Base-by-base conservation (phyloP, 75 land plant species). In the Cunninghamia lanceolata region DNA sequence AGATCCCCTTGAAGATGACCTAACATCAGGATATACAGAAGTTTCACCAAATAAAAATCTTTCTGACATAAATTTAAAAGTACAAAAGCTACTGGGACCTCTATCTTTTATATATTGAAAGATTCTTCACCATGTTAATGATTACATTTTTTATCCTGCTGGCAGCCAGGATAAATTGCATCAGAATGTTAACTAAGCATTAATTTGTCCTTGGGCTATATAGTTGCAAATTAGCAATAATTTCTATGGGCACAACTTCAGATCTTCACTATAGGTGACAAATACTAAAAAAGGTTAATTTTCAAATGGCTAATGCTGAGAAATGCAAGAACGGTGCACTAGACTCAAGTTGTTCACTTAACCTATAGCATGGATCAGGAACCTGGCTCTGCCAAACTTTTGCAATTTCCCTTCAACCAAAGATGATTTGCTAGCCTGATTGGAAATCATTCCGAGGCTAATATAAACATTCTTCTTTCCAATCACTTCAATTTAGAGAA, bases 401-500 rank as follows among this genome's bases (percentile, higher is more conserved):
- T 32, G 74, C 35, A 9, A n/a, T 70, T 70, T 70, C 13, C 74
- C 74, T n/a, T 70, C 34, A 70, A 32, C 11, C 32, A 25, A 34
- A 73, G 36, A 73, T 34, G 38, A 11, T 73, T 73, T 73, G 16
- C 36, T 34, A 1, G 75, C 75, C 75, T 73, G 38, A 34, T 59
- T 34, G 75, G 36, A 73, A 73, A 34, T 73, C 3, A 73, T 34
- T 73, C 36, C 75, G 14, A 73, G 36, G n/a, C 36, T 34, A 73
- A 73, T 10, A 73, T 73, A 73, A 73, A 14, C 36, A 73, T 34
- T 73, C 38, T 32, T 8, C 36, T 10, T 16, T 34, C 36, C 75
- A 73, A 14, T 34, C 30, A 46, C 13, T 45, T 91, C 87, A 94
- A 85, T 89, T 88, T 28, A 93, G 88, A 3, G 91, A 52, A 63